phyloP scores from a whole-genome alignment of 768 basidiomycete genomes.

The Suillus decipiens region DNA sequence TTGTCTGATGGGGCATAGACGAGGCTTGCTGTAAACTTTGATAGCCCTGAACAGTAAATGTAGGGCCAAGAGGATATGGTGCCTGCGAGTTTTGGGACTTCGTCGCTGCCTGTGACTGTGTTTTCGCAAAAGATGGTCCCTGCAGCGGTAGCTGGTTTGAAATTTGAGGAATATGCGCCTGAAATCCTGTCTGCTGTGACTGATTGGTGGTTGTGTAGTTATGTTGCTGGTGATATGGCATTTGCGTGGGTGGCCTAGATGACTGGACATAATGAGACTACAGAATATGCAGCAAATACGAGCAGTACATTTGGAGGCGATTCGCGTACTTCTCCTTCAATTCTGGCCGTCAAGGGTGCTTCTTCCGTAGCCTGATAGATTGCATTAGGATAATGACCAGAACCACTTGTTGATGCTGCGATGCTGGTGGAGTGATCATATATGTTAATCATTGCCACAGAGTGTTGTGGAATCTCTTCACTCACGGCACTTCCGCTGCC shows the following conservation, averaged over 20 bases:
- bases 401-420: not conserved
- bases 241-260: conserved; percentile 6
- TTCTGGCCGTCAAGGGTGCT: conserved; percentile 34
- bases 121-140: not conserved
- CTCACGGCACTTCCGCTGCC: not conserved
- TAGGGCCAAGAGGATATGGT: not conserved
- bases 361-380: not conserved
- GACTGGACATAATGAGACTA: conserved; percentile 4
- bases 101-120: conserved; percentile 10
- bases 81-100: not conserved
- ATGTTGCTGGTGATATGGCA: not conserved
- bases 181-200: not conserved
- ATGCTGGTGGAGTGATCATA: not conserved
- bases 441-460: not conserved
- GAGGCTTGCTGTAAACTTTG: not conserved
- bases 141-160: not conserved
- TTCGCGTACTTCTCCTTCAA: conserved; percentile 28
- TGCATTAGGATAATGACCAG: not conserved
- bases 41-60: not conserved
- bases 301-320: not conserved
- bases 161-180: not conserved
- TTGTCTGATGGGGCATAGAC: not conserved
- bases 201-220: not conserved
- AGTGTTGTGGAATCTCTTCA: not conserved
- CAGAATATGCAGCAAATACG: not conserved